Conservation (phyloP, 306 rosid genomes). For the Ziziphus jujuba region DNA sequence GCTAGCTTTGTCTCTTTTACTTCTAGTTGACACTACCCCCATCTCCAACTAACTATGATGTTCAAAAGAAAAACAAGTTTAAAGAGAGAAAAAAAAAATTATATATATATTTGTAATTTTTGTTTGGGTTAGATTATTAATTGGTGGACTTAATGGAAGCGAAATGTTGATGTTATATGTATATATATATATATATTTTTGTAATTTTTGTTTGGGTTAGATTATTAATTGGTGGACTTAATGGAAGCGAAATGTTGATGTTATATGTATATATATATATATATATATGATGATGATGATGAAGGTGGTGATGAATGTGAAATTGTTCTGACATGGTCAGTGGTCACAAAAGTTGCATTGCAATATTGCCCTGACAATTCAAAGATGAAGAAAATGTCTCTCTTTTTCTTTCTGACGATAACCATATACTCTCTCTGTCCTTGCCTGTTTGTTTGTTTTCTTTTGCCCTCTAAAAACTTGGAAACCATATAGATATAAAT, state of each 20-base stretch:
- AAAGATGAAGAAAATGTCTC: conserved; percentile 18
- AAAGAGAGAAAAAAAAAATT: too few relatives aligned
- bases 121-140: too few relatives aligned
- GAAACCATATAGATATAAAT: too few relatives aligned
- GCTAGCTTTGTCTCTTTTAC: neutral
- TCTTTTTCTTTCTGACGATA: conserved; percentile 9
- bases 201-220: too few relatives aligned
- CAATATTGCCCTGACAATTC: conserved; percentile 20
- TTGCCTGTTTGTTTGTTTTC: conserved; percentile 9
- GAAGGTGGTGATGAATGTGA: conserved; percentile 20
- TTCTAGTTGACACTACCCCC: neutral
- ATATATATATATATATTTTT: too few relatives aligned
- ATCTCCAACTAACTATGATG: too few relatives aligned
- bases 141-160: too few relatives aligned
- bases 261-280: neutral
- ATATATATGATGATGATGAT: neutral
- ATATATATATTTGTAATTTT: too few relatives aligned
- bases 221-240: neutral
- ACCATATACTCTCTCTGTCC: conserved; percentile 21
- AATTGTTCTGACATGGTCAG: conserved; percentile 27
- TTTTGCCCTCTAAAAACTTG: neutral
- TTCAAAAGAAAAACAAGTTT: too few relatives aligned
- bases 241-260: neutral
- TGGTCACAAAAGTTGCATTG: conserved; percentile 35
- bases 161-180: too few relatives aligned